A percentile compares a stretch with the other conserved stretches of the same genome.
Evolutionary conservation across 2,329 filamentous ascomycete species (phyloP).

Genomic region (Neocatenulostroma microsporum): DNA sequence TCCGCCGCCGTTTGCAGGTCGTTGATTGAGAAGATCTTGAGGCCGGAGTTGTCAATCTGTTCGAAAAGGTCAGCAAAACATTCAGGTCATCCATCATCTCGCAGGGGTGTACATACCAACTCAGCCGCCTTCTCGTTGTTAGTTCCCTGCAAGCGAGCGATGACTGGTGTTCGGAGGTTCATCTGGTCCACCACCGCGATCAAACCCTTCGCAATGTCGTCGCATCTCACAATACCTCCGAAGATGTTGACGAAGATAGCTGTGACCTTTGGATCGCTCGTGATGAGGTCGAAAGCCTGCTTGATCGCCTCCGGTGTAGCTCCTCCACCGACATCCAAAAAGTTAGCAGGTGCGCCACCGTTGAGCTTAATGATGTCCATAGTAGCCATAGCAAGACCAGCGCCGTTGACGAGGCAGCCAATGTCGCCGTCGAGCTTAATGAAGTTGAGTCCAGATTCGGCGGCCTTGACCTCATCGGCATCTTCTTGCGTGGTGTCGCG

Average conservation of each 20-base stretch:
- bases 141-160: constrained; percentile 94
- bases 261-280: constrained; percentile 93
- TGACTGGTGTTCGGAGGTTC: constrained; percentile 93
- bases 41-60: constrained; percentile 81
- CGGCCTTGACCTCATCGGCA: constrained; percentile 92
- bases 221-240: constrained; percentile 94
- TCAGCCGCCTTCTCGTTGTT: constrained; percentile 95
- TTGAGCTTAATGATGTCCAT: constrained; percentile 99
- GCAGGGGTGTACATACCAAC: constrained; percentile 38
- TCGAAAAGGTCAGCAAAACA: background rate
- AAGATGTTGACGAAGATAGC: constrained; percentile 99
- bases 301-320: constrained; percentile 94
- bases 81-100: too few relatives aligned
- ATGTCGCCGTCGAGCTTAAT: constrained; percentile 99
- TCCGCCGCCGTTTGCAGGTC: constrained; percentile 95
- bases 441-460: constrained; percentile 92
- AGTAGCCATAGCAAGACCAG: constrained; percentile 98
- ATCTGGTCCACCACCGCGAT: constrained; percentile 92
- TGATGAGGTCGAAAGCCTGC: constrained; percentile 97
- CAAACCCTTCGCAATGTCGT: constrained; percentile 91
- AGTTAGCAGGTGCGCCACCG: constrained; percentile 92
- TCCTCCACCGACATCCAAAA: constrained; percentile 96
- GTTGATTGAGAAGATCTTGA: constrained; percentile 99
- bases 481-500: constrained; percentile 95
- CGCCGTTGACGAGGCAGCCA: constrained; percentile 97